Base-by-base conservation (phyloP, 1,139 yeast genomes). In the Williopsis jadinii region DNA sequence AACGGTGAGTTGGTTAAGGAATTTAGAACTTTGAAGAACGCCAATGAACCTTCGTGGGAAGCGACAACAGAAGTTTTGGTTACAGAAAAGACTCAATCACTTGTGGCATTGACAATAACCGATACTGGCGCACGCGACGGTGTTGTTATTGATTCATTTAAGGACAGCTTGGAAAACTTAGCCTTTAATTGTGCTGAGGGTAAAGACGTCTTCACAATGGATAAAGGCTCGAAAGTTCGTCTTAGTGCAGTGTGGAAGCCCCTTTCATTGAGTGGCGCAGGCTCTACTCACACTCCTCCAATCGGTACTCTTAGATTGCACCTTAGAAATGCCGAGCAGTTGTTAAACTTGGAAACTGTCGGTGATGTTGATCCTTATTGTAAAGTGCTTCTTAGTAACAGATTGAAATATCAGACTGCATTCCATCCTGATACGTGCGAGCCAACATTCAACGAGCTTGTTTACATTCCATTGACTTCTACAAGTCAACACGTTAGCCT, bases 281-380 rank as follows among this genome's bases (percentile, higher is more conserved):
- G 69, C 42, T 64, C 68, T 26, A 64, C 66, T 42, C 66, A 68
- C 47, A 65, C 67, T 48, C 75, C 83, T 8, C 77, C 90, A 38
- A 67, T 84, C 49, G 94, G 90, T 54, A 79, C 78, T 39, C 58
- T 79, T 30, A 75, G 82, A 63, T 58, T 84, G 34, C 78, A 77
- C 51, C 53, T 84, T 40, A 70, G 78, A 48, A 64, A 68, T 30
- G 84, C 82, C 13, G 60, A 59, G 12, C 74, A 73, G 40, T 64
- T 83, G 51, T 67, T 74, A 53, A 83, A 83, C 51, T 63, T 78
- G 54, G 84, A 79, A 56, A 63, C 74, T 6, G 73, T 82, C 44
- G 90, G 90, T 42, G 75, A 73, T 47, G 77, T 83, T 52, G 90
- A 84, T 60, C 92, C 94, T 6, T 83, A 81, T 55, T 76, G 80